Conservation (phyloP, 352 stramenopile genomes). For the Pilasporangium apinafurcum region DNA sequence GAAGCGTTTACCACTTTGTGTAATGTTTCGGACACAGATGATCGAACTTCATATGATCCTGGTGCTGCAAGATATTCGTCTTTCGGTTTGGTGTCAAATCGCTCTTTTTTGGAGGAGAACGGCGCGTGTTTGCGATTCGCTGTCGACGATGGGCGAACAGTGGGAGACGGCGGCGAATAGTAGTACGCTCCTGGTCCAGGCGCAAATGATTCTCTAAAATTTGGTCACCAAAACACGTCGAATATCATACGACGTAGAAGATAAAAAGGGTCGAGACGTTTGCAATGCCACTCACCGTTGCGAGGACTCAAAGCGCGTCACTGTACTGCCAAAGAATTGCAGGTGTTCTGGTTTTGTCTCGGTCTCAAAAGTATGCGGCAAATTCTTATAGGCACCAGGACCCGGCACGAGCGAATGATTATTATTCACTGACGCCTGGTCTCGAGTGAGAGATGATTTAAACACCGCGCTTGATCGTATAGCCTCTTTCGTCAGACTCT, state of each 20-base stretch:
- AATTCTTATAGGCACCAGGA: slow-evolving; percentile 49
- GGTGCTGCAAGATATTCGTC: slow-evolving; percentile 45
- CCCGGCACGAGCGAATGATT: slow-evolving; percentile 44
- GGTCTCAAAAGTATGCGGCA: slow-evolving; percentile 26
- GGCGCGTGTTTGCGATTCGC: slow-evolving; percentile 38
- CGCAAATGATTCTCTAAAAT: slow-evolving; percentile 22
- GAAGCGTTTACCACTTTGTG: slow-evolving; percentile 76
- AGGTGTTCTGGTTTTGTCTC: slow-evolving; percentile 60
- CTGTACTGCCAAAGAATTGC: slow-evolving; percentile 79
- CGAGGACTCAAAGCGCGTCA: slow-evolving; percentile 43
- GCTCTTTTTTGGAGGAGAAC: slow-evolving; percentile 68
- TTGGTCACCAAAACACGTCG: too few species aligned
- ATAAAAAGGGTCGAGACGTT: not conserved
- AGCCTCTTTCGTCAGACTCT: slow-evolving; percentile 26
- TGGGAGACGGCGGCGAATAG: slow-evolving; percentile 28
- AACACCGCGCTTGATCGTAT: slow-evolving; percentile 58
- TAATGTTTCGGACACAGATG: slow-evolving; percentile 44
- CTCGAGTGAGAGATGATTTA: slow-evolving; percentile 54
- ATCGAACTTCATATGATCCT: slow-evolving; percentile 62
- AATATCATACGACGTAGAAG: not conserved
- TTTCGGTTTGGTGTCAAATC: slow-evolving; percentile 46
- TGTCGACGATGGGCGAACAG: slow-evolving; percentile 13
- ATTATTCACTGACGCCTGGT: slow-evolving; percentile 24
- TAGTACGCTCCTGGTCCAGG: slow-evolving; percentile 58
- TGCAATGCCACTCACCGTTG: slow-evolving; percentile 14